Evolutionary conservation across 2,329 filamentous ascomycete species (phyloP).

Genomic region (Lithohypha guttulata): DNA sequence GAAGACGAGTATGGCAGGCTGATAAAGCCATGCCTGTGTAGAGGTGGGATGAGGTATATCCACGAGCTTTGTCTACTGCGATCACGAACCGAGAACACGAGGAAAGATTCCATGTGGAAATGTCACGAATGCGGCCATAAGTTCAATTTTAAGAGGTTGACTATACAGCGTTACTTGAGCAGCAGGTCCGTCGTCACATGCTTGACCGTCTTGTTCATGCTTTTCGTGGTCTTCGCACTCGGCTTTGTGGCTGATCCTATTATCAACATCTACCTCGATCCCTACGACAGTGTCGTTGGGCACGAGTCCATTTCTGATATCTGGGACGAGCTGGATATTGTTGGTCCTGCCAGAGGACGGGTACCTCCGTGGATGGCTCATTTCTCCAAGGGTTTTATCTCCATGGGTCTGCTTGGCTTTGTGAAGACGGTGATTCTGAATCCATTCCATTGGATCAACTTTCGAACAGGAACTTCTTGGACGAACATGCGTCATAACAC

Average conservation of each 20-base stretch:
- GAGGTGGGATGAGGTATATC: conserved; percentile 84
- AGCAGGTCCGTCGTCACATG: conserved; percentile 56
- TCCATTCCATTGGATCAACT: conserved; percentile 66
- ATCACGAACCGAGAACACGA: conserved; percentile 67
- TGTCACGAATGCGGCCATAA: conserved; percentile 20
- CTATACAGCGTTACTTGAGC: conserved; percentile 40
- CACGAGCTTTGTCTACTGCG: conserved; percentile 79
- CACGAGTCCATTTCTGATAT: conserved; percentile 32
- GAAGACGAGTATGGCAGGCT: conserved; percentile 63
- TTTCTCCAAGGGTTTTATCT: conserved; percentile 82
- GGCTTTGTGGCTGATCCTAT: conserved; percentile 91
- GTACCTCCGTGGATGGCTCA: conserved; percentile 65
- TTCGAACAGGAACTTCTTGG: conserved; percentile 52
- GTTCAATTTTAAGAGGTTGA: conserved; percentile 21
- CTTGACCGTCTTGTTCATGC: conserved; percentile 62
- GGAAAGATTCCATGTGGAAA: conserved; percentile 20
- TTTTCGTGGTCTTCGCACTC: conserved; percentile 64
- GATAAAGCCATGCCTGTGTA: conserved; percentile 84
- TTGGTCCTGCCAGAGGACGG: conserved; percentile 7
- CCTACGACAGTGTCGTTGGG: conserved; percentile 47
- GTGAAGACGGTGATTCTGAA: conserved; percentile 64
- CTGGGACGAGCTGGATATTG: conserved; percentile 18
- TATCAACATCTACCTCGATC: conserved; percentile 78
- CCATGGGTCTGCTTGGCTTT: conserved; percentile 75
- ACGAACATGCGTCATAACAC: conserved; percentile 29